Evolutionary conservation across 2,329 filamentous ascomycete genomes (phyloP).

Genomic region (Sarocladium oryzae): DNA sequence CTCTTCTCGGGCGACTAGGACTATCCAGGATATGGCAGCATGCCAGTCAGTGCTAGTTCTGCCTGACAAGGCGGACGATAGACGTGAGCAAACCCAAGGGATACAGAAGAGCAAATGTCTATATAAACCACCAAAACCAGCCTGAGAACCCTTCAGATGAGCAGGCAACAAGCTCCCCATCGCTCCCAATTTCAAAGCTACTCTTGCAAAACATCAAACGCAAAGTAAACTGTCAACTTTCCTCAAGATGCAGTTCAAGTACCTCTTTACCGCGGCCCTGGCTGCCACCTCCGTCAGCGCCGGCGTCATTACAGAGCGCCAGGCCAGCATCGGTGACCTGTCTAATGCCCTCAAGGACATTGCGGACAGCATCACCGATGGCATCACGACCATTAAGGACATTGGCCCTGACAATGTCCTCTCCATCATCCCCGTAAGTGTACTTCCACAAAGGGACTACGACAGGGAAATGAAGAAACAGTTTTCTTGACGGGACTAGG

Average conservation of each 20-base stretch:
- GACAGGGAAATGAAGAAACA: no score
- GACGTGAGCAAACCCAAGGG: no score
- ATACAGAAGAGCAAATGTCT: neutral
- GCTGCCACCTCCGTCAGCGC: neutral
- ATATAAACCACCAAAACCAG: neutral
- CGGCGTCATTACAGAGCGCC: neutral
- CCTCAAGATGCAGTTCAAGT: conserved; percentile 6
- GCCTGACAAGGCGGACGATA: neutral
- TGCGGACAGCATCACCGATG: conserved; percentile 3
- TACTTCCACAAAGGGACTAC: neutral
- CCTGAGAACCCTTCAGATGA: neutral
- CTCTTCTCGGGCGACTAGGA: neutral
- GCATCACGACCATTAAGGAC: conserved; percentile 2
- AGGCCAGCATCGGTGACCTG: neutral
- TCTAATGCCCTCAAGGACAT: neutral
- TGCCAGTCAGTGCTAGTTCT: neutral
- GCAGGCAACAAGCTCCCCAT: no score
- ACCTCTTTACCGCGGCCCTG: neutral
- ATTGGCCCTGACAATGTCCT: neutral
- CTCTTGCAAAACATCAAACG: no score
- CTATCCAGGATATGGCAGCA: neutral
- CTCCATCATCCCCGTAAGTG: neutral
- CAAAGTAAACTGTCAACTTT: no score
- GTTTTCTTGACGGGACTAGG: no score
- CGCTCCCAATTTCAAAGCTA: no score